phyloP scores from a whole-genome alignment of 345 rosid genomes.

The Noccaea caerulescens region DNA sequence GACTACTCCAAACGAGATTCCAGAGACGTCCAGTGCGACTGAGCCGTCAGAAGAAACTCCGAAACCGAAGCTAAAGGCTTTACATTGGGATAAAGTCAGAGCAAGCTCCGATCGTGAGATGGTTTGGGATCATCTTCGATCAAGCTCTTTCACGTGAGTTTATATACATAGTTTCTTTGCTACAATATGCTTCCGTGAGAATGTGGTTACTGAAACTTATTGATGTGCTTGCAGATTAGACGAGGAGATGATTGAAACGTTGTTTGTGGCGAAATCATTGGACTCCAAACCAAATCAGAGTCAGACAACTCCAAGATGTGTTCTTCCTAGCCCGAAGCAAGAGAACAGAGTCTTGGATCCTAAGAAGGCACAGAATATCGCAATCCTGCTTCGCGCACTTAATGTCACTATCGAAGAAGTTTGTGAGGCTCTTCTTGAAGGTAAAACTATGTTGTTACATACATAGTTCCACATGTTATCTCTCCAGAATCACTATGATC shows the following conservation, averaged over 20 bases:
- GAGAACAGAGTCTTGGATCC: slow-evolving; percentile 94
- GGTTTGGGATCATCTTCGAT: slow-evolving; percentile 95
- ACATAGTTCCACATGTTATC: not conserved
- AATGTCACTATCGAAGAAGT: slow-evolving; percentile 97
- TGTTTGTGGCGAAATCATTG: slow-evolving; percentile 79
- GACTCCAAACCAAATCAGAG: slow-evolving; percentile 56
- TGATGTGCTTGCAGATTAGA: slow-evolving; percentile 73
- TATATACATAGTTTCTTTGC: not conserved
- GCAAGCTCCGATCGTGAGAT: slow-evolving; percentile 98
- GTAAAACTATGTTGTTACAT: slow-evolving; percentile 48
- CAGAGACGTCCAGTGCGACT: slow-evolving; percentile 18
- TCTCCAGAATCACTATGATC: not conserved
- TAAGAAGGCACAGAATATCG: slow-evolving; percentile 94
- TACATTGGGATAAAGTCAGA: slow-evolving; percentile 97
- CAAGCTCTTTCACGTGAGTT: slow-evolving; percentile 85
- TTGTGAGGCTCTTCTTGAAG: slow-evolving; percentile 95
- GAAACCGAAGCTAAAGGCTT: slow-evolving; percentile 78
- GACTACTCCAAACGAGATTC: slow-evolving; percentile 15
- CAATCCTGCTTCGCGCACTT: slow-evolving; percentile 83
- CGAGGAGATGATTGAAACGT: slow-evolving; percentile 95
- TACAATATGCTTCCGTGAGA: not conserved
- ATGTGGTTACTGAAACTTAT: slow-evolving; percentile 7
- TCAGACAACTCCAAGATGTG: slow-evolving; percentile 61
- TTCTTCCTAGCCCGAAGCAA: slow-evolving; percentile 59
- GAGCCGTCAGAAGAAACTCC: slow-evolving; percentile 52